Base-by-base conservation (phyloP, 306 rosid genomes). In the Fragaria vesca region DNA sequence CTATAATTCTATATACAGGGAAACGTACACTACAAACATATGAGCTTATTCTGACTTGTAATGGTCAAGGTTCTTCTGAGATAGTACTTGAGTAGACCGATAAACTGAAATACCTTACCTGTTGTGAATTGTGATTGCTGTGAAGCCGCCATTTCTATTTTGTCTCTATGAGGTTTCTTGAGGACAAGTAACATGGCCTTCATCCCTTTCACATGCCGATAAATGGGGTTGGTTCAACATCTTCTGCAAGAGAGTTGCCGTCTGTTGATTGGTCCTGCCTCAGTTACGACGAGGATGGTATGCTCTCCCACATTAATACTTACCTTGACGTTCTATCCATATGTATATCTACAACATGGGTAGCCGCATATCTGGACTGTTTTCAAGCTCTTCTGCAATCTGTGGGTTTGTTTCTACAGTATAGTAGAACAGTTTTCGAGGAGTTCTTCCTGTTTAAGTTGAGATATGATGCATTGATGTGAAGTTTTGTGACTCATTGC, bases 131-230 rank as follows among this genome's bases (percentile, higher is more conserved):
- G 62, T 43, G 67, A 55, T 52, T 62, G 77, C 13, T 65, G 76
- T 72, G 18, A 10, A 72, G 61, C 74, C 77, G 80, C 80, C 85
- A 26, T 20, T 75, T 45, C 69, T 15, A 40, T 61, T 85, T 82
- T 83, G 89, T 83, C 83, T 78, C 68, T 63, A 26, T 48, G 13
- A 58, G 71, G 81, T 60, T 24, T 67, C 62, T 57, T 11, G 77
- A 78, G 74, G 86, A 85, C 90, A 86, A 85, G 86, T 84, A 83
- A 90, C 97, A 85, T 91, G 91, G 78, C 80, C 73, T 47, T 78
- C 62, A 57, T n/a, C 62, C 62, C 62, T 57, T 57, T 21, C 89
- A 87, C 91, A 84, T 85, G 91, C 76, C 75, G 48, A 65, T 76
- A 72, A 66, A 60, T 81, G 47, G 80, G 5, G 66, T 66, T 69